Evolutionary conservation across 139 green algal genomes (phyloP).

Genomic region (Penium margaritaceum): DNA sequence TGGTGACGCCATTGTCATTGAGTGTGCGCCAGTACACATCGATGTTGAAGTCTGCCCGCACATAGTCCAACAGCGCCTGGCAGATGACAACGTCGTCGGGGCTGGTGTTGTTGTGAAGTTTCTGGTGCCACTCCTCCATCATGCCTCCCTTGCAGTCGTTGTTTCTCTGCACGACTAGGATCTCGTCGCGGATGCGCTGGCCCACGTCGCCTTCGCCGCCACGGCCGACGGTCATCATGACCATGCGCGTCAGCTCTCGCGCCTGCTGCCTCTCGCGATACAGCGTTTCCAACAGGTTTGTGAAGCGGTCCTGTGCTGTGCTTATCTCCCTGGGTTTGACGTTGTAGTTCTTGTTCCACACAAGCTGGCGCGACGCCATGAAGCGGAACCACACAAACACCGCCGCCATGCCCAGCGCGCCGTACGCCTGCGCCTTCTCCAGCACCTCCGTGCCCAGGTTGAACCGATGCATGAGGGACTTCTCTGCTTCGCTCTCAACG

Average conservation of each 20-base stretch:
- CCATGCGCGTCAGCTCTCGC: constrained; percentile 81
- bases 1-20: constrained; percentile 71
- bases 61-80: constrained; percentile 61
- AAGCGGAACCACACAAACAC: constrained; percentile 94
- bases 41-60: constrained; percentile 72
- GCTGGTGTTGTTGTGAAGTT: constrained; percentile 99
- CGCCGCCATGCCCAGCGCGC: constrained; percentile 51
- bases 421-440: constrained; percentile 26
- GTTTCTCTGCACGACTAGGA: constrained; percentile 91
- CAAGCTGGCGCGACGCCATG: constrained; percentile 81
- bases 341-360: constrained; percentile 99
- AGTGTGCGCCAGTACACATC: constrained; percentile 83
- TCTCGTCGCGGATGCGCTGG: constrained; percentile 94
- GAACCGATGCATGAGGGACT: constrained; percentile 59
- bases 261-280: constrained; percentile 35
- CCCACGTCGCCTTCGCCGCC: constrained; percentile 74
- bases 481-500: constrained; percentile 41
- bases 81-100: constrained; percentile 97
- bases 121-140: constrained; percentile 91
- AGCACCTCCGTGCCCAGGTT: constrained; percentile 83
- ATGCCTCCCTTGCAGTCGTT: constrained; percentile 70
- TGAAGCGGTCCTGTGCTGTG: constrained; percentile 78
- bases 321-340: constrained; percentile 71
- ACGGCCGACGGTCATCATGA: constrained; percentile 78
- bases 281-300: constrained; percentile 63